These are phyloP conservation scores for Lentithecium fluviatile DNA, from an alignment of 495 filamentous ascomycete species.

Conservation along the genomic window DNA sequence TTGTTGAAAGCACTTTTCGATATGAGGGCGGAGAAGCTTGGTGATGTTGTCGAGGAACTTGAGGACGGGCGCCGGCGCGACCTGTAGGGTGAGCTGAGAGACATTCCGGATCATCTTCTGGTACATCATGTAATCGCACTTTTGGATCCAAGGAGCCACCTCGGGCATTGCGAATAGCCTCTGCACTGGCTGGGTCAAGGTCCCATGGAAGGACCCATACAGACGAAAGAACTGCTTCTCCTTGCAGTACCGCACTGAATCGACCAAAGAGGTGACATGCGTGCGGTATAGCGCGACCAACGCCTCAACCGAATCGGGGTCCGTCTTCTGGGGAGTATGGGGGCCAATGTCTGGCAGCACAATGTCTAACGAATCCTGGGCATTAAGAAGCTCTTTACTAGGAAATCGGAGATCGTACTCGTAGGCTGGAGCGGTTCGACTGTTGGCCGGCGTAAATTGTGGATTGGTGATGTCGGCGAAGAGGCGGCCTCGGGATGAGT, in stretches of 20 bases:
- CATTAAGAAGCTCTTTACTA: conserved; percentile 48
- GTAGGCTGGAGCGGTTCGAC: conserved; percentile 35
- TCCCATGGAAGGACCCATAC: conserved; percentile 94
- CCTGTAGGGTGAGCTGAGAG: conserved; percentile 78
- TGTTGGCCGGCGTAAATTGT: conserved; percentile 20
- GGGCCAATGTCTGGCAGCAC: conserved; percentile 72
- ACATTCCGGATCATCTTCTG: conserved; percentile 93
- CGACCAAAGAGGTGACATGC: conserved; percentile 90
- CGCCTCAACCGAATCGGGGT: conserved; percentile 77
- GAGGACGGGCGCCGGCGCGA: conserved; percentile 78
- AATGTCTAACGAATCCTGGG: conserved; percentile 59
- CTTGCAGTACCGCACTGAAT: conserved; percentile 92
- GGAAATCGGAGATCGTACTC: conserved; percentile 67
- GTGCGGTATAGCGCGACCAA: conserved; percentile 84
- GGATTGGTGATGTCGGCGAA: conserved; percentile 42
- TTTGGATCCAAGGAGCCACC: conserved; percentile 87
- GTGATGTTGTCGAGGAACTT: conserved; percentile 83
- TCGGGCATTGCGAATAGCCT: conserved; percentile 81
- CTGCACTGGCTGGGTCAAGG: conserved; percentile 94
- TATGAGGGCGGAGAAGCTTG: conserved; percentile 70
- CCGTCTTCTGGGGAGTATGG: conserved; percentile 72
- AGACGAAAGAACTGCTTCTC: conserved; percentile 92
- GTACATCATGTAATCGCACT: conserved; percentile 93
- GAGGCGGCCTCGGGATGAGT: conserved; percentile 37
- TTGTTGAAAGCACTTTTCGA: conserved; percentile 73